Percentiles rank a stretch among this genome's conserved stretches.
phyloP scores from a whole-genome alignment of 116 monocot genomes.

The Posidonia oceanica region DNA sequence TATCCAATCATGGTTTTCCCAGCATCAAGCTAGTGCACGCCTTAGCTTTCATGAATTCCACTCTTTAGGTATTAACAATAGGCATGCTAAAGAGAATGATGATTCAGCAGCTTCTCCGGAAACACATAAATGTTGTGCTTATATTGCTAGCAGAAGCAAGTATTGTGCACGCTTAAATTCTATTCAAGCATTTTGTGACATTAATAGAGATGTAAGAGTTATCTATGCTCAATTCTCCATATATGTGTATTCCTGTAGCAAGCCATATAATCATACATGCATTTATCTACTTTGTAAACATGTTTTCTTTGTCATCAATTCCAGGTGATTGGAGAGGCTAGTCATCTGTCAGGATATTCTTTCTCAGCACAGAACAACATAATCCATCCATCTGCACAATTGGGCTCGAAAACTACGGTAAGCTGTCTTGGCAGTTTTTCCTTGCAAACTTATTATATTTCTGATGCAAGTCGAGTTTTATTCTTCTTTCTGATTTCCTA shows the following conservation, averaged over 20 bases:
- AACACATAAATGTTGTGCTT: constrained; percentile 94
- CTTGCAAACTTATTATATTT: not conserved
- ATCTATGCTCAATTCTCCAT: not conserved
- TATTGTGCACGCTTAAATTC: constrained; percentile 92
- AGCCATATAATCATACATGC: not conserved
- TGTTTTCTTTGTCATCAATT: constrained; percentile 2
- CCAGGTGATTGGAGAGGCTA: constrained; percentile 88
- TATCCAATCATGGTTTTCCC: constrained; percentile 47
- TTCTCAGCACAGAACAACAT: constrained; percentile 95
- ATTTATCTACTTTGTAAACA: not conserved
- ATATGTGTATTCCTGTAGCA: not conserved
- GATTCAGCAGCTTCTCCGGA: constrained; percentile 17
- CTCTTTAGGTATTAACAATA: constrained; percentile 16
- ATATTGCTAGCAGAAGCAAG: constrained; percentile 82
- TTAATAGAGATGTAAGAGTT: constrained; percentile 86
- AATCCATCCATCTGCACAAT: constrained; percentile 76
- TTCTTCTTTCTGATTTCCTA: not conserved
- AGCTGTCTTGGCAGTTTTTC: constrained; percentile 12
- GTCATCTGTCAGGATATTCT: constrained; percentile 83
- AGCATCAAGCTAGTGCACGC: constrained; percentile 41
- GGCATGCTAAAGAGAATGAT: not conserved
- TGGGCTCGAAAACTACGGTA: constrained; percentile 95
- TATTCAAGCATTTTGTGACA: constrained; percentile 84
- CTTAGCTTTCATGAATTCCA: constrained; percentile 34
- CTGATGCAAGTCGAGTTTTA: not conserved